These are phyloP conservation scores for Cyclotella sp. DNA, from an alignment of 108 stramenopile genomes.

Conservation along the genomic window DNA sequence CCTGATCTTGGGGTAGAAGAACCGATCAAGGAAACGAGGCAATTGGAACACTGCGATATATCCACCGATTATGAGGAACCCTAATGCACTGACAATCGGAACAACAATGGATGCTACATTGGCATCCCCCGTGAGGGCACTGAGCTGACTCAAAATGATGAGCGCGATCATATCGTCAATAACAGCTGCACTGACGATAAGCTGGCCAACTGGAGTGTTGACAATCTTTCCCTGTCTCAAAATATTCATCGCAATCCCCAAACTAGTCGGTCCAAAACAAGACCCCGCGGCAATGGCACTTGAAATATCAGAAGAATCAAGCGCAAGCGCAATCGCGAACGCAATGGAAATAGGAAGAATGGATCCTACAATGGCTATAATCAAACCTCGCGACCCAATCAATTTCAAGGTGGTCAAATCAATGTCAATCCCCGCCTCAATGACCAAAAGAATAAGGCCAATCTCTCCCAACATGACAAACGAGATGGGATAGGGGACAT, in stretches of 20 bases:
- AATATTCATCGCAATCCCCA: slow-evolving; percentile 85
- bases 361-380: slow-evolving; percentile 80
- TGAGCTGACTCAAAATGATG: slow-evolving; percentile 75
- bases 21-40: slow-evolving; percentile 56
- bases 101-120: slow-evolving; percentile 56
- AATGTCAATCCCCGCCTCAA: slow-evolving; percentile 88
- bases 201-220: slow-evolving; percentile 85
- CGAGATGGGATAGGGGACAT: slow-evolving; percentile 73
- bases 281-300: slow-evolving; percentile 73
- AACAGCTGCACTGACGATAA: slow-evolving; percentile 84
- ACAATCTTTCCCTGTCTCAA: slow-evolving; percentile 70
- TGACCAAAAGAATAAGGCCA: slow-evolving; percentile 72
- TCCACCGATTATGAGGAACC: slow-evolving; percentile 74
- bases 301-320: slow-evolving; percentile 54
- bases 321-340: slow-evolving; percentile 60
- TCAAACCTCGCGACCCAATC: slow-evolving; percentile 75
- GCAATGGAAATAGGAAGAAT: slow-evolving; percentile 81
- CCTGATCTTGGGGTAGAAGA: slow-evolving; percentile 42
- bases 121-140: slow-evolving; percentile 63
- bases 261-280: slow-evolving; percentile 79
- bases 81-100: slow-evolving; percentile 75
- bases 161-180: slow-evolving; percentile 90
- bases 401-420: slow-evolving; percentile 77
- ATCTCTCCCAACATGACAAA: slow-evolving; percentile 83
- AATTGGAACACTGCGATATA: slow-evolving; percentile 67